A percentile compares a stretch with the other conserved stretches of the same genome.
Evolutionary conservation across 2,329 filamentous ascomycete genomes (phyloP).

Genomic region (Talaromyces amestolkiae): DNA sequence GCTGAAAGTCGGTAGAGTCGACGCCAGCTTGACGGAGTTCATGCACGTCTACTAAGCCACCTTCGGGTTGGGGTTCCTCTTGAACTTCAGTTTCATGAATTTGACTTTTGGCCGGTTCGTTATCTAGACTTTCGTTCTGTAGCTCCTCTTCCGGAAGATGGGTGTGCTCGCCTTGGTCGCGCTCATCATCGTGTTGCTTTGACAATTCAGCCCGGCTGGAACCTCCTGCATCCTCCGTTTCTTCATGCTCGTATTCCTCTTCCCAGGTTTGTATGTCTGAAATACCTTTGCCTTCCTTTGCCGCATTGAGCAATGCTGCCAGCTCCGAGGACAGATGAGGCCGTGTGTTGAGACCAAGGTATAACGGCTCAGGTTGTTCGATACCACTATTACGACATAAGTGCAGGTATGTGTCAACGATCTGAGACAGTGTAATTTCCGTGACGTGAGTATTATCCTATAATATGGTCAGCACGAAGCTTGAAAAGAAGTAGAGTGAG

Average conservation of each 20-base stretch:
- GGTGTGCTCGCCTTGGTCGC: conserved; percentile 11
- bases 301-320: conserved; percentile 52
- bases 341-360: conserved; percentile 56
- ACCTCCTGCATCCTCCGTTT: conserved; percentile 8
- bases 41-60: conserved; percentile 10
- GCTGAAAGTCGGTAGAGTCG: not conserved
- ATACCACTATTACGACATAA: conserved; percentile 60
- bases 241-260: conserved; percentile 47
- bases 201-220: not conserved
- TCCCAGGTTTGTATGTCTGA: conserved; percentile 47
- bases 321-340: conserved; percentile 55
- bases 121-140: conserved; percentile 5
- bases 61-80: not conserved
- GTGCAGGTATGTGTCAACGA: conserved; percentile 59
- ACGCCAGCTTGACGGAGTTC: not conserved
- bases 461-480: conserved; percentile 26
- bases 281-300: conserved; percentile 57
- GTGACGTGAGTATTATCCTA: conserved; percentile 52
- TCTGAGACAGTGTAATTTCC: conserved; percentile 53
- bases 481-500: not conserved
- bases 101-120: conserved; percentile 6
- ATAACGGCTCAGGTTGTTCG: conserved; percentile 54
- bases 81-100: conserved; percentile 11
- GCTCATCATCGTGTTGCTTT: conserved; percentile 19
- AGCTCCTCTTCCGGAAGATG: conserved; percentile 23